phyloP scores from a whole-genome alignment of 2,329 filamentous ascomycete genomes.

The Dactylella cylindrospora region DNA sequence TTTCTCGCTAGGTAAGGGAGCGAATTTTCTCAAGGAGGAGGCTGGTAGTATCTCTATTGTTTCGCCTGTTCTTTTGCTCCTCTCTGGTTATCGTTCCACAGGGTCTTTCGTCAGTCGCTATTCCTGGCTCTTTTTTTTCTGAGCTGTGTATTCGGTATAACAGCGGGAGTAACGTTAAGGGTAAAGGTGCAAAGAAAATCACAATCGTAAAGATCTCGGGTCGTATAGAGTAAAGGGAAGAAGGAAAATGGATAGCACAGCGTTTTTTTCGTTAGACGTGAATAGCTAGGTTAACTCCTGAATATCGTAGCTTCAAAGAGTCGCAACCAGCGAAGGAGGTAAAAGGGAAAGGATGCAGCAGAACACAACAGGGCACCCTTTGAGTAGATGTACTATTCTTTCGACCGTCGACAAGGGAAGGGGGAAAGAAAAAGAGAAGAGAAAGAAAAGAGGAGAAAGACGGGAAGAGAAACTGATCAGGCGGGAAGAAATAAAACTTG shows the following conservation, averaged over 20 bases:
- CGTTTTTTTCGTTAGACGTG: too few species aligned
- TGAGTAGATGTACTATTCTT: conserved; percentile 21
- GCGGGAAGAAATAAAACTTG: conserved; percentile 22
- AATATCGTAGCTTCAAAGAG: neutral
- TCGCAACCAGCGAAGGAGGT: conserved; percentile 3
- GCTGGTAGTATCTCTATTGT: too few species aligned
- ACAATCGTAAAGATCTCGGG: conserved; percentile 11
- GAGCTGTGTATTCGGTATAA: neutral
- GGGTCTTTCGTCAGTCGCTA: too few species aligned
- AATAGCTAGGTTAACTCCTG: too few species aligned
- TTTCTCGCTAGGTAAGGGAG: too few species aligned
- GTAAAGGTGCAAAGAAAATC: conserved; percentile 1
- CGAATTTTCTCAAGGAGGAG: too few species aligned
- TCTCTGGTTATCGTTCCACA: too few species aligned
- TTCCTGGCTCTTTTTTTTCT: too few species aligned
- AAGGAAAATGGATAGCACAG: too few species aligned
- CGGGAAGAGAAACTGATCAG: conserved; percentile 31
- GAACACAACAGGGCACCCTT: conserved; percentile 6
- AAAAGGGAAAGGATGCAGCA: conserved; percentile 2
- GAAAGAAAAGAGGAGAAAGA: conserved; percentile 10
- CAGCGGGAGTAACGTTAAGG: conserved; percentile 4
- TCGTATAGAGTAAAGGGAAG: too few species aligned
- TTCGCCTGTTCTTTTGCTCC: too few species aligned
- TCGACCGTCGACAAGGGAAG: conserved; percentile 11
- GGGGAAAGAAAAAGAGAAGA: too few species aligned